Base-by-base conservation (phyloP, 306 rosid genomes). In the Cucumis hystrix region DNA sequence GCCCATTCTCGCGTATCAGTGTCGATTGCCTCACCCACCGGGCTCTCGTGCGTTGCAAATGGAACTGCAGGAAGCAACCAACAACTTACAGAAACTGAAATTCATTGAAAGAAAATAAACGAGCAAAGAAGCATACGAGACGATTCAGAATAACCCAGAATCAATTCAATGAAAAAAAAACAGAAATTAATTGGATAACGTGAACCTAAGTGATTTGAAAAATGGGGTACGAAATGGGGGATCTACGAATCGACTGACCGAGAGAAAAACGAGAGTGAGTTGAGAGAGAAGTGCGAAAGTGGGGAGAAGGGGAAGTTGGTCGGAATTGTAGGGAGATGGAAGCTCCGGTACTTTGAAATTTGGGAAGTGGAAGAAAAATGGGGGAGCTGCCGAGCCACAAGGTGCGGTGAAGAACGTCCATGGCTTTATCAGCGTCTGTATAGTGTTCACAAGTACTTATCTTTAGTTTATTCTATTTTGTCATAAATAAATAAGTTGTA, bases 21-120 rank as follows among this genome's bases (percentile, higher is more conserved):
- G 71, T 82, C 83, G 64, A 59, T 84, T 76, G 79, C 96, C 25
- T 74, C 78, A 79, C 82, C 80, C 77, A 80, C 84, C 78, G 87
- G 94, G 70, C 91, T 86, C 52, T 91, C 91, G 54, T 87, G 97
- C 16, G 89, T 84, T 0, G 96, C 97, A 64, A 78, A 80, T 79
- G 80, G 63, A 80, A 79, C 96, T 90, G 78, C 15, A 8, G 52
- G 33, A 90, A 67, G 71, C 39, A 65, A 10, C 72, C 14, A 65
- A 65, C 15, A 37, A 35, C 47, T 35, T 64, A 35, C 54, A 67
- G 54, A 67, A 40, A 18, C 33, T 10, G 10, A 1, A 68, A 68
- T 37, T 18, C 43, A 37, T 64, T 3, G 49, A 47, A 47, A 47
- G 52, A 11, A 47, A 47, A 47, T 47, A 12, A 47, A 47, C 15